These are phyloP conservation scores for Claviceps humidiphila DNA, from an alignment of 2,329 filamentous ascomycete species.

Conservation along the genomic window DNA sequence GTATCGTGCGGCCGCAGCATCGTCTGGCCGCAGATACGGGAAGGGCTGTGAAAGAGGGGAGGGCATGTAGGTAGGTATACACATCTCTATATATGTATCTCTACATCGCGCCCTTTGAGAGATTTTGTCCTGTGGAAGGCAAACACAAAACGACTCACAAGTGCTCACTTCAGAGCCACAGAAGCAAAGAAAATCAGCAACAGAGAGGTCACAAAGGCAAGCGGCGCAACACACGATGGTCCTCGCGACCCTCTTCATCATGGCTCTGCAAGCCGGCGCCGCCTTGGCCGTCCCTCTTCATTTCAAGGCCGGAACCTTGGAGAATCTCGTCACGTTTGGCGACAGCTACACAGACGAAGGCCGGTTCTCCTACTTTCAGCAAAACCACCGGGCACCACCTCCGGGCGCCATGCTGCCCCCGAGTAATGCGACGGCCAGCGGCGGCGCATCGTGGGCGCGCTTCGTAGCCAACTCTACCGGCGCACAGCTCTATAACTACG, in stretches of 20 bases:
- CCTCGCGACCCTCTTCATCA: neutral
- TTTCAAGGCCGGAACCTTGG: neutral
- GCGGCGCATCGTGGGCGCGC: slow-evolving; percentile 57
- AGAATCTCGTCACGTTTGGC: slow-evolving; percentile 56
- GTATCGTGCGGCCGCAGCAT: no score
- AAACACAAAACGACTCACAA: no score
- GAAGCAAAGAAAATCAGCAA: no score
- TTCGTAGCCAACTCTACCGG: slow-evolving; percentile 48
- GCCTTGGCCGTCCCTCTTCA: neutral
- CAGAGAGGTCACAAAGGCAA: neutral
- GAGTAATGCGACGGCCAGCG: slow-evolving; percentile 42
- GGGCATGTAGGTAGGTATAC: no score
- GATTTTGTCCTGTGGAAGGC: no score
- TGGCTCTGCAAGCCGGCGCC: neutral
- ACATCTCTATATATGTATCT: no score
- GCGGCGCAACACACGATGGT: neutral
- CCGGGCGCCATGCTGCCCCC: slow-evolving; percentile 35
- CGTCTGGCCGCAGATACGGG: no score
- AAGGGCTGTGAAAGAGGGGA: no score
- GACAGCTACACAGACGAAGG: slow-evolving; percentile 68
- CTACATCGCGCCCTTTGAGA: no score
- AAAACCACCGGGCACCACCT: slow-evolving; percentile 49
- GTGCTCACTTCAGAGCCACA: neutral
- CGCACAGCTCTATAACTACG: slow-evolving; percentile 51
- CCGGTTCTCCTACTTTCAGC: slow-evolving; percentile 49